These are phyloP conservation scores for Cercophora newfieldiana DNA, from an alignment of 495 filamentous ascomycete genomes.

Conservation along the genomic window DNA sequence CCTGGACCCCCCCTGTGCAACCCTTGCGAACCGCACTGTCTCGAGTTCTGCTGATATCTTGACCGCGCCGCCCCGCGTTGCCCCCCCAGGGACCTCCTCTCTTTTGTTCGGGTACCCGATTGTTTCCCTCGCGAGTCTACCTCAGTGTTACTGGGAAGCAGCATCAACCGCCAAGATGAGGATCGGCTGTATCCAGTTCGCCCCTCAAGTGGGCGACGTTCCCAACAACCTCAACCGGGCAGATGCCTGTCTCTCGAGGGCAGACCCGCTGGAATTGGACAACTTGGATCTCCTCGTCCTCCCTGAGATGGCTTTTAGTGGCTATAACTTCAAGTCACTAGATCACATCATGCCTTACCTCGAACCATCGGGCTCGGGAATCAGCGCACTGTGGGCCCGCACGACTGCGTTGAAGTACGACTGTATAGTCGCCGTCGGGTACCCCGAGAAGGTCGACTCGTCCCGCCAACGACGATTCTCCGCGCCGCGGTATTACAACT, in stretches of 20 bases:
- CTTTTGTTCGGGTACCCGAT: not conserved
- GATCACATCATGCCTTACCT: slow-evolving; percentile 75
- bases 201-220: slow-evolving; percentile 70
- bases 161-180: slow-evolving; percentile 55
- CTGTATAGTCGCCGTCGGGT: slow-evolving; percentile 86
- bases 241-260: slow-evolving; percentile 64
- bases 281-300: slow-evolving; percentile 72
- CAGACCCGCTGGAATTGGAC: slow-evolving; percentile 55
- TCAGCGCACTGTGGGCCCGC: slow-evolving; percentile 77
- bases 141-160: not conserved
- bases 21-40: not conserved
- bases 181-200: slow-evolving; percentile 81
- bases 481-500: slow-evolving; percentile 71
- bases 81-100: not conserved
- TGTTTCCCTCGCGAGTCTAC: not conserved
- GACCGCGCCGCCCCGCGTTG: not conserved
- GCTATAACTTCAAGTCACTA: slow-evolving; percentile 89
- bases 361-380: slow-evolving; percentile 74
- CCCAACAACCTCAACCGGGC: slow-evolving; percentile 74
- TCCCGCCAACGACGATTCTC: slow-evolving; percentile 37
- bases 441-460: slow-evolving; percentile 68
- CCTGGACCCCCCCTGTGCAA: not conserved
- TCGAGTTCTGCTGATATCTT: not conserved
- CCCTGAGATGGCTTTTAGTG: slow-evolving; percentile 86
- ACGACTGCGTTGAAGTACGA: slow-evolving; percentile 67